Conservation (phyloP, 176 grass and related monocot species). For the Aegilops sharonensis region DNA sequence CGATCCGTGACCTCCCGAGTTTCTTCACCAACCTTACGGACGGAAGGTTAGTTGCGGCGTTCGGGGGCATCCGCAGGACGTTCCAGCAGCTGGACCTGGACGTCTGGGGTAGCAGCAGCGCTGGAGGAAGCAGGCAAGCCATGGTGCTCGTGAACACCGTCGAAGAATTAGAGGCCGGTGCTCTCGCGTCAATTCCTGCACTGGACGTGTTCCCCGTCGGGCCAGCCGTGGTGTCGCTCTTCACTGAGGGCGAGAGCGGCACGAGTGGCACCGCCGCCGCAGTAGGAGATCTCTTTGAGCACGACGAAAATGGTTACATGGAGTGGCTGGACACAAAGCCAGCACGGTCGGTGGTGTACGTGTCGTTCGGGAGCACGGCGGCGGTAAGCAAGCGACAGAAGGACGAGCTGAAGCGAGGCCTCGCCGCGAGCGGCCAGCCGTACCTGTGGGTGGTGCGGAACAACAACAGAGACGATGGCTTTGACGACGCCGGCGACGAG, state of each 20-base stretch:
- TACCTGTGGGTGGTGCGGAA: no score
- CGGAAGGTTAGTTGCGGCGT: background rate
- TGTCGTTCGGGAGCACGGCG: no score
- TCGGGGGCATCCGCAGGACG: background rate
- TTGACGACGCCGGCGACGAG: no score
- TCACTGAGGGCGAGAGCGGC: background rate
- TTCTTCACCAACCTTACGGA: conserved; percentile 26
- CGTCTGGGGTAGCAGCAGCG: background rate
- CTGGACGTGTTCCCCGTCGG: conserved; percentile 38
- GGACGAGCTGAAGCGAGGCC: no score
- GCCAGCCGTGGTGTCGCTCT: conserved; percentile 14
- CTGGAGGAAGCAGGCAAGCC: background rate
- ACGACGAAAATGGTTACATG: background rate
- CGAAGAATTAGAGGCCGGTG: conserved; percentile 40
- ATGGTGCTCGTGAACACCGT: conserved; percentile 52
- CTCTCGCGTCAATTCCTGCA: conserved; percentile 21
- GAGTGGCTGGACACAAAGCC: no score
- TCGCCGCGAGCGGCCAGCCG: no score
- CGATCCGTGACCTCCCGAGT: conserved; percentile 44
- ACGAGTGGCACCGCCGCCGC: no score
- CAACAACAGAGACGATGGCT: no score
- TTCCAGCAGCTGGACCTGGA: conserved; percentile 22
- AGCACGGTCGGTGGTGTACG: no score
- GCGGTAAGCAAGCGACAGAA: no score
- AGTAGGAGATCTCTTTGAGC: background rate